These are phyloP conservation scores for Chrysoporthe austroafricana DNA, from an alignment of 2,329 filamentous ascomycete genomes.

Conservation along the genomic window DNA sequence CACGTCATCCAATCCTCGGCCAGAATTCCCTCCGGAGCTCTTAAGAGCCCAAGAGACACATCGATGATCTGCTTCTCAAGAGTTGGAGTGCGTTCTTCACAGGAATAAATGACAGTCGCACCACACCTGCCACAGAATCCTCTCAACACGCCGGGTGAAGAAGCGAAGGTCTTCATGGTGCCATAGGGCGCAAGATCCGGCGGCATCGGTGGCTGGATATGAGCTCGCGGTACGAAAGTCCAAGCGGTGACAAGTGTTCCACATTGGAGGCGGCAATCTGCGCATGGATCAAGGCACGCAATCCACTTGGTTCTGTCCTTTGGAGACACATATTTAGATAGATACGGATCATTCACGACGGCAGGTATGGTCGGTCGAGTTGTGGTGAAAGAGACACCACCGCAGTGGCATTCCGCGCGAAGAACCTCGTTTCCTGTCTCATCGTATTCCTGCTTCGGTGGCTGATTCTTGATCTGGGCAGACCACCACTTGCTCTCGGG, in stretches of 20 bases:
- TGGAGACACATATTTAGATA: slow-evolving; percentile 42
- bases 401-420: slow-evolving; percentile 50
- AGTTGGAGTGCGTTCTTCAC: slow-evolving; percentile 34
- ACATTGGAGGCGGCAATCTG: slow-evolving; percentile 48
- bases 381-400: slow-evolving; percentile 52
- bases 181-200: slow-evolving; percentile 43
- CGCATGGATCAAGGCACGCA: slow-evolving; percentile 46
- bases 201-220: slow-evolving; percentile 43
- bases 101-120: slow-evolving; percentile 46
- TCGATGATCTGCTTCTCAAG: slow-evolving; percentile 44
- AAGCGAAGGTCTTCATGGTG: slow-evolving; percentile 48
- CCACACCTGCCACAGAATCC: slow-evolving; percentile 53
- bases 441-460: slow-evolving; percentile 38
- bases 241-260: slow-evolving; percentile 49
- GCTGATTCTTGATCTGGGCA: slow-evolving; percentile 23
- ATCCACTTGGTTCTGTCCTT: slow-evolving; percentile 47
- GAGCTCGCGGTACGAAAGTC: slow-evolving; percentile 45
- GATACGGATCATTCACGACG: slow-evolving; percentile 36
- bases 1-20: slow-evolving; percentile 53
- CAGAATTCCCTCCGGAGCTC: slow-evolving; percentile 48
- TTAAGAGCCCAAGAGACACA: slow-evolving; percentile 48
- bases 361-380: slow-evolving; percentile 42
- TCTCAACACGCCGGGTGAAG: slow-evolving; percentile 43
- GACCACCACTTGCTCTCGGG: slow-evolving; percentile 35
- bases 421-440: slow-evolving; percentile 44